Base-by-base conservation (phyloP, 371 early-diverging fungal species). In the Mortierella polycephala region DNA sequence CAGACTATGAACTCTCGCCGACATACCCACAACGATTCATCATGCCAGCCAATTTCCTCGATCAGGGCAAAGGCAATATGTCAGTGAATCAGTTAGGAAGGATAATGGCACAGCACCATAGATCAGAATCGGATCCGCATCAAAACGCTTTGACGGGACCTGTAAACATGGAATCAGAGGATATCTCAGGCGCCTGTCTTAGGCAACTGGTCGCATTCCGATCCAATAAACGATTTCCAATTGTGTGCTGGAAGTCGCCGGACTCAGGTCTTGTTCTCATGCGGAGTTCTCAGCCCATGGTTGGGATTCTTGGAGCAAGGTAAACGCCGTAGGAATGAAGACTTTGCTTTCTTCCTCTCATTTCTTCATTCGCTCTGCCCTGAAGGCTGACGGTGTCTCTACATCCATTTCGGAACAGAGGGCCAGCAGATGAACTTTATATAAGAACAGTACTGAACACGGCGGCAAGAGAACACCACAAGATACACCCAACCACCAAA, bases 201-300 rank as follows among this genome's bases (percentile, higher is more conserved):
- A 66, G 57, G 39, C 73, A 79, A 49, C 61, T 79, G 14, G 59
- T 44, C 1, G 61, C 59, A 1, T 79, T 73, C 51, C 73, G 80
- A 42, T 65, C 73, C 21, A 79, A 66, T 39, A 60, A 41, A 21
- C 69, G 80, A 0, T 79, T 79, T 42, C 80, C 80, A 9, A 49
- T 79, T 23, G 46, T 79, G 9, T 69, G 70, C 30, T 79, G 80
- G 80, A 79, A 53, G 42, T 54, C 66, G 7, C 80, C 73, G 4
- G 69, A 64, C 1, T 46, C 59, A 0, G 70, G 80, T 2, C 58
- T 72, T 23, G 60, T 73, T 1, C 51, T 79, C 7, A 69, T 79
- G 70, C 46, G 80, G 54, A 72, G 80, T 16, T 69, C 74, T 0
- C 80, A 79, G 40, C 80, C 80, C 2, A 79, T 79, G 80, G 80